Evolutionary conservation across 2,329 filamentous ascomycete species (phyloP).

Genomic region (Hypoxylon sp.): DNA sequence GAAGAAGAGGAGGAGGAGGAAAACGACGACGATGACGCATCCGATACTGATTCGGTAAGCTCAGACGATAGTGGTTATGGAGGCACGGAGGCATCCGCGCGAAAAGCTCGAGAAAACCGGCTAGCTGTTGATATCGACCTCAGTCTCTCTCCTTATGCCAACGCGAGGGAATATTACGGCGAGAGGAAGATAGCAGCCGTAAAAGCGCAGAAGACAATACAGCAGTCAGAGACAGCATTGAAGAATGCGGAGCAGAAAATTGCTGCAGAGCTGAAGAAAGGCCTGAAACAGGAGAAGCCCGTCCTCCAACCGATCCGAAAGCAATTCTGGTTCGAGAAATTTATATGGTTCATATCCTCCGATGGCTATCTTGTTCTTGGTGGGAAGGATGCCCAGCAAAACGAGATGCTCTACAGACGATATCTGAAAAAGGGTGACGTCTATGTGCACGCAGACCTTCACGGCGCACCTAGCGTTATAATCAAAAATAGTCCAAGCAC

Average conservation of each 20-base stretch:
- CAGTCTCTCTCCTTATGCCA: slow-evolving; percentile 84
- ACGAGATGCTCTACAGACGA: slow-evolving; percentile 89
- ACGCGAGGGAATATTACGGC: slow-evolving; percentile 92
- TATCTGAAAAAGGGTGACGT: slow-evolving; percentile 91
- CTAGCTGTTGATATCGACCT: slow-evolving; percentile 89
- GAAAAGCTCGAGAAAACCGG: slow-evolving; percentile 64
- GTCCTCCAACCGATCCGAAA: slow-evolving; percentile 85
- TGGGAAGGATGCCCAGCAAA: slow-evolving; percentile 89
- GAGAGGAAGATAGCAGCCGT: slow-evolving; percentile 86
- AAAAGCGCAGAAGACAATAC: slow-evolving; percentile 88
- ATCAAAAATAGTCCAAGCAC: slow-evolving; percentile 88
- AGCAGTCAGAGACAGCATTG: slow-evolving; percentile 85
- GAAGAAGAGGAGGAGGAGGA: slow-evolving; percentile 74
- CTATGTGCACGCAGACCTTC: slow-evolving; percentile 91
- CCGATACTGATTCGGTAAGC: slow-evolving; percentile 74
- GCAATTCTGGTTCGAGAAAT: slow-evolving; percentile 97
- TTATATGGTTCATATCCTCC: slow-evolving; percentile 93
- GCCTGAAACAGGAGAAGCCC: slow-evolving; percentile 91
- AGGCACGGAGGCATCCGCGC: slow-evolving; percentile 55
- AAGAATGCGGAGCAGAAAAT: slow-evolving; percentile 95
- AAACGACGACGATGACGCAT: slow-evolving; percentile 70
- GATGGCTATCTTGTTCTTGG: slow-evolving; percentile 94
- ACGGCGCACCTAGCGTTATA: slow-evolving; percentile 86
- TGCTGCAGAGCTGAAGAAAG: slow-evolving; percentile 85
- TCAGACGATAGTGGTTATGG: slow-evolving; percentile 73